A percentile compares a stretch with the other conserved stretches of the same genome.
phyloP scores from a whole-genome alignment of 1,284 basidiomycete species.

The Moesziomyces parantarcticus region DNA sequence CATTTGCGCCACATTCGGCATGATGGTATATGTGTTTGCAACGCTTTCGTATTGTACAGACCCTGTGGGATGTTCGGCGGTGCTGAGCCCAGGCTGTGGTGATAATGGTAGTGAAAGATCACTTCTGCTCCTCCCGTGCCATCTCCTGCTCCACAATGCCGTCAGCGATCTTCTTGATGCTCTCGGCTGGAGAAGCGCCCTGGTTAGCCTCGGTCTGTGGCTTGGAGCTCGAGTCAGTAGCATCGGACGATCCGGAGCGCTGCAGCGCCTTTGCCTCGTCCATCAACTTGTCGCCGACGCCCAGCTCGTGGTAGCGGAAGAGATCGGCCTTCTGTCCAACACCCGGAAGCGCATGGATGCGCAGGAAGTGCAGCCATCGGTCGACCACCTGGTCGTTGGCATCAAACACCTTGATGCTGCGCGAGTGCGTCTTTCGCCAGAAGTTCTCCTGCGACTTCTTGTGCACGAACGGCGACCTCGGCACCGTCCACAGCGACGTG shows the following conservation, averaged over 20 bases:
- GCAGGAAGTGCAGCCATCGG: slow-evolving; percentile 83
- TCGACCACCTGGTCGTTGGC: slow-evolving; percentile 82
- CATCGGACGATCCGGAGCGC: slow-evolving; percentile 6
- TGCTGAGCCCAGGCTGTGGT: too few relatives aligned
- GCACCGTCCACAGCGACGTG: slow-evolving; percentile 86
- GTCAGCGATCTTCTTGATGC: slow-evolving; percentile 43
- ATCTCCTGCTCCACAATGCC: slow-evolving; percentile 47
- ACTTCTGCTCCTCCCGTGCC: slow-evolving; percentile 32
- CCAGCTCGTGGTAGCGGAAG: slow-evolving; percentile 70
- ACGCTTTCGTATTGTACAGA: too few relatives aligned
- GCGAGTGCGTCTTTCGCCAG: slow-evolving; percentile 82
- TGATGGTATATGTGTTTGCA: too few relatives aligned
- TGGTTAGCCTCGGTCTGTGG: background rate
- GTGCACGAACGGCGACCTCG: slow-evolving; percentile 86
- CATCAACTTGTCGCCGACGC: slow-evolving; percentile 41
- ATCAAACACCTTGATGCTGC: slow-evolving; percentile 91
- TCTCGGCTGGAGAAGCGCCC: background rate
- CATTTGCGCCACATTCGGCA: too few relatives aligned
- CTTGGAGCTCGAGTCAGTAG: background rate
- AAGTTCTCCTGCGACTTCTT: slow-evolving; percentile 98
- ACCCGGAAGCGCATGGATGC: slow-evolving; percentile 81
- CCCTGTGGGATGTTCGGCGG: too few relatives aligned
- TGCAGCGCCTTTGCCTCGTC: slow-evolving; percentile 41
- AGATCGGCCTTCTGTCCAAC: slow-evolving; percentile 85
- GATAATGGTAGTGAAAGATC: background rate